These are phyloP conservation scores for Didymella exigua DNA, from an alignment of 2,329 filamentous ascomycete genomes.

Conservation along the genomic window DNA sequence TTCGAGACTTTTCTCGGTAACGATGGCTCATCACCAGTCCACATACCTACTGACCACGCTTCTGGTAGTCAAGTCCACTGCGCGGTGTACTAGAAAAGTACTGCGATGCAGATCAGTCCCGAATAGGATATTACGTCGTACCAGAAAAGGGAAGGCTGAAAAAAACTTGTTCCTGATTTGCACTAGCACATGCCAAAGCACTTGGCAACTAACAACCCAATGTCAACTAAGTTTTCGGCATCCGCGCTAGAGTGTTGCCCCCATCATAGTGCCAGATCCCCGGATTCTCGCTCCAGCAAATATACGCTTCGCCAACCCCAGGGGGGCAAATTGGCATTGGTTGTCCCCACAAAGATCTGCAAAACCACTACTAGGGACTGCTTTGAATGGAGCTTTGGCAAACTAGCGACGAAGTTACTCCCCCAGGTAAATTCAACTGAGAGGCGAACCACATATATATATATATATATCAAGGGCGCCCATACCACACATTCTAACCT, in stretches of 20 bases:
- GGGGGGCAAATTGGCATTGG: background rate
- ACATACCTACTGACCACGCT: background rate
- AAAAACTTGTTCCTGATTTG: background rate
- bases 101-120: background rate
- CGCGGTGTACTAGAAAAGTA: background rate
- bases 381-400: background rate
- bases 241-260: background rate
- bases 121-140: background rate
- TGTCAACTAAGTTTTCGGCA: conserved; percentile 1
- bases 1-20: background rate
- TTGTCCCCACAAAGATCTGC: conserved; percentile 8
- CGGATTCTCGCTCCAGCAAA: background rate
- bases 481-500: background rate
- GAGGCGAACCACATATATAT: background rate
- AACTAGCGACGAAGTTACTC: background rate
- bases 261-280: background rate
- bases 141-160: conserved; percentile 2
- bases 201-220: background rate
- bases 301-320: background rate
- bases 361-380: background rate
- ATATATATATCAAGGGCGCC: background rate
- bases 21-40: background rate
- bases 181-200: background rate
- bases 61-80: background rate
- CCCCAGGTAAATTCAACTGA: background rate